These are phyloP conservation scores for Auricularia sp. DNA, from an alignment of 768 basidiomycete species.

Conservation along the genomic window DNA sequence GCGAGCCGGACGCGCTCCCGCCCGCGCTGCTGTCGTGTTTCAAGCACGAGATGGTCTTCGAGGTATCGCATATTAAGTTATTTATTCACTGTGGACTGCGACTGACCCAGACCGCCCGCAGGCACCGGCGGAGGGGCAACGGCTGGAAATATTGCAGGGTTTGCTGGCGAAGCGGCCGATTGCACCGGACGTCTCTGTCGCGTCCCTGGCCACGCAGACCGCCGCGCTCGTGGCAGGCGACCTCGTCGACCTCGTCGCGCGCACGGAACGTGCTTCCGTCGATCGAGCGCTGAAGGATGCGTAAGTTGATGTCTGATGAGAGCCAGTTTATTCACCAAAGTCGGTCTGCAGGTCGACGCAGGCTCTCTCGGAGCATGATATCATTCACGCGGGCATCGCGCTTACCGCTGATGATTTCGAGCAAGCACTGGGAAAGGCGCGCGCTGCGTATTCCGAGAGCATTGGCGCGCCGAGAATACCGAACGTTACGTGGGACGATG, in stretches of 20 bases:
- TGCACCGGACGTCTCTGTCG: conserved; percentile 72
- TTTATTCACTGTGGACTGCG: background rate
- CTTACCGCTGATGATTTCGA: conserved; percentile 57
- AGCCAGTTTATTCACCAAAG: background rate
- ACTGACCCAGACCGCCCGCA: conserved; percentile 1
- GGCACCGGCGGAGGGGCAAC: conserved; percentile 74
- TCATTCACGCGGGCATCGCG: conserved; percentile 26
- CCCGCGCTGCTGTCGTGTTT: conserved; percentile 56
- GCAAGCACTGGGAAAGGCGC: conserved; percentile 56
- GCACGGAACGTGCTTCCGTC: conserved; percentile 47
- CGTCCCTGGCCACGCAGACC: conserved; percentile 68
- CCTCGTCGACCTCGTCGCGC: conserved; percentile 55
- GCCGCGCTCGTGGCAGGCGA: conserved; percentile 85
- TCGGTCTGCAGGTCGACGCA: conserved; percentile 29
- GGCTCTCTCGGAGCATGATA: conserved; percentile 17
- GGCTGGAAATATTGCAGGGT: conserved; percentile 48
- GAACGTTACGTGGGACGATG: conserved; percentile 92
- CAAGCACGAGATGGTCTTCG: conserved; percentile 74
- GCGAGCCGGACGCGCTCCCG: conserved; percentile 56
- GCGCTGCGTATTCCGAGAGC: conserved; percentile 75
- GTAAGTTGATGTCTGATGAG: background rate
- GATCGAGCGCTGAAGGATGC: conserved; percentile 28
- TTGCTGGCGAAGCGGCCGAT: conserved; percentile 33
- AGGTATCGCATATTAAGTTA: conserved; percentile 33
- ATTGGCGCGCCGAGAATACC: conserved; percentile 98